Evolutionary conservation across 257 asterid species (phyloP).

Genomic region (Mitragyna speciosa): DNA sequence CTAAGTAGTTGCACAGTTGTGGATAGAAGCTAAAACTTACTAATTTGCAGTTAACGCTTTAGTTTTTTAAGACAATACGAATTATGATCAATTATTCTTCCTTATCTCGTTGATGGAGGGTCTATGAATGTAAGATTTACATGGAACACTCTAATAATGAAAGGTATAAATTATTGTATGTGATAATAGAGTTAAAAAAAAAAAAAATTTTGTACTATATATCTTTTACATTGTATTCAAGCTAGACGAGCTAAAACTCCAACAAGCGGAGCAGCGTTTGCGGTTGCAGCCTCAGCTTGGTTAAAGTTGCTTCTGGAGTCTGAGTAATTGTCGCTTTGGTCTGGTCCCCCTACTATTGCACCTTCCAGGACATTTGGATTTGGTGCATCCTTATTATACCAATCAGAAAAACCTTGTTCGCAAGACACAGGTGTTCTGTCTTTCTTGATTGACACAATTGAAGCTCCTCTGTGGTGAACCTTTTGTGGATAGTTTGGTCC

Average conservation of each 20-base stretch:
- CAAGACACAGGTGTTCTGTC: conserved; percentile 36
- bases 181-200: too few relatives aligned
- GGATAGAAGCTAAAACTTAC: too few relatives aligned
- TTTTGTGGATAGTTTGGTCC: conserved; percentile 51
- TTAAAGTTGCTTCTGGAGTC: conserved; percentile 45
- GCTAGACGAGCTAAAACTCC: conserved; percentile 59
- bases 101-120: too few relatives aligned
- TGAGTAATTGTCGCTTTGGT: conserved; percentile 32
- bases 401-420: conserved; percentile 37
- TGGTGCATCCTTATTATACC: conserved; percentile 43
- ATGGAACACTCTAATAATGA: too few relatives aligned
- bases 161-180: too few relatives aligned
- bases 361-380: conserved; percentile 63
- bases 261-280: conserved; percentile 54
- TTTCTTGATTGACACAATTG: conserved; percentile 51
- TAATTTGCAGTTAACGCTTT: too few relatives aligned
- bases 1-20: too few relatives aligned
- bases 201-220: too few relatives aligned
- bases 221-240: neutral
- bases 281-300: conserved; percentile 57
- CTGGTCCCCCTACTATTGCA: conserved; percentile 70
- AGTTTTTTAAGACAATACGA: too few relatives aligned
- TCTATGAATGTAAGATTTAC: too few relatives aligned
- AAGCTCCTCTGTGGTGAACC: conserved; percentile 65
- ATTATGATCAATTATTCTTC: too few relatives aligned